Evolutionary conservation across 129 eudicot genomes (phyloP).

Genomic region (Centella asiatica): DNA sequence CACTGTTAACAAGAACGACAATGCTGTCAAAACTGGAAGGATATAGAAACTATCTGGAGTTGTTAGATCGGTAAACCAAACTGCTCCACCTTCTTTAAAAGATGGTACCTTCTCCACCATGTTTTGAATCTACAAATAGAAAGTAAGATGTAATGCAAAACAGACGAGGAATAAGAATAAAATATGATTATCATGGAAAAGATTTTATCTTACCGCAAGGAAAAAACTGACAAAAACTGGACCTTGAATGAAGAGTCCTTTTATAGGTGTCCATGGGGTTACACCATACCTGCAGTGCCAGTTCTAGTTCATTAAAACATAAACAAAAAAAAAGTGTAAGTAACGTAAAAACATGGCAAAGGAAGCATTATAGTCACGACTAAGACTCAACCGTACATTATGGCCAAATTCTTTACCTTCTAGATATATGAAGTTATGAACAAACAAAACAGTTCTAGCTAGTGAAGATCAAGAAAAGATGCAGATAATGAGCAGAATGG

Average conservation of each 20-base stretch:
- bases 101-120: constrained; percentile 96
- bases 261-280: constrained; percentile 74
- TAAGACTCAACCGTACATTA: too few species aligned
- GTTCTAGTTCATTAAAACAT: neutral
- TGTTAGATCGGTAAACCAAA: constrained; percentile 85
- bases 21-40: constrained; percentile 69
- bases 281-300: constrained; percentile 64
- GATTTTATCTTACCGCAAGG: constrained; percentile 18
- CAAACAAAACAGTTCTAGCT: too few species aligned
- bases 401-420: too few species aligned
- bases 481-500: too few species aligned
- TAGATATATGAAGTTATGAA: too few species aligned
- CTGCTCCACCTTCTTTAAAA: constrained; percentile 63
- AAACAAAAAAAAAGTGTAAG: too few species aligned
- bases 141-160: neutral
- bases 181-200: neutral
- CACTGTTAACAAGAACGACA: constrained; percentile 69
- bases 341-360: too few species aligned
- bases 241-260: constrained; percentile 71
- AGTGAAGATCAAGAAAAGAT: too few species aligned
- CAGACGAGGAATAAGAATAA: neutral
- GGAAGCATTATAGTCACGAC: too few species aligned
- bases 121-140: constrained; percentile 52
- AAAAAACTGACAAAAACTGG: constrained; percentile 79
- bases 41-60: constrained; percentile 71